Evolutionary conservation across 257 asterid genomes (phyloP), one percentile per base, ranked within the genome.

Genomic region (Solanum tarapatanum): DNA sequence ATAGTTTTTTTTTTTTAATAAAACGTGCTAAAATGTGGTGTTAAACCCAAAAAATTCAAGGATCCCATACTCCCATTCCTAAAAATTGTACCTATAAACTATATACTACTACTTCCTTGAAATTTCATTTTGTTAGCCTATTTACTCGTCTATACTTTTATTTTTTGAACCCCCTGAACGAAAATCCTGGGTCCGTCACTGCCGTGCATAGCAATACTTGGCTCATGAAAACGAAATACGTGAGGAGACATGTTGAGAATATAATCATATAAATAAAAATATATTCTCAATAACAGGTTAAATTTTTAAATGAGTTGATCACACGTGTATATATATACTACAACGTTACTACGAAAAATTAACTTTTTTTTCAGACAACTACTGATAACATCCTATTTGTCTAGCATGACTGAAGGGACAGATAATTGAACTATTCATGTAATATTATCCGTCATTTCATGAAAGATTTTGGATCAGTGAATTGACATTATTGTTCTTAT

Each of bases 401-500:
- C 69, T 79, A 79, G 24, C 64, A 16, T 79, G 66, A 26, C 69
- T 24, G 84, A 79, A 43, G 7, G 11, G 28, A 45, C 68, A 80
- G 28, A 45, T 26, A 14, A 19, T 45, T 80, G 69, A 45, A 80
- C 68, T 45, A 80, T 80, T 80, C 69, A 17, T 80, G 41, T 48
- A 80, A 45, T 80, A 45, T 45, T 45, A 45, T 80, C 28, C n/a
- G 68, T 80, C 85, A 9, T 80, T 5, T 45, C 85, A 45, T 26
- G 10, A 72, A 80, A 80, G 41, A 80, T 80, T 80, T 45, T 80
- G 24, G 4, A 80, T 45, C 68, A 80, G 85, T 26, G 69, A 74
- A 74, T 45, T 80, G 85, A 80, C 69, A 80, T 80, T 80, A 80
- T 80, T 80, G 85, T 28, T 80, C 85, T 17, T 19, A 80, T 45